Evolutionary conservation across 805 yeast species (phyloP).

Genomic region (Tanozyma kutaoensis): DNA sequence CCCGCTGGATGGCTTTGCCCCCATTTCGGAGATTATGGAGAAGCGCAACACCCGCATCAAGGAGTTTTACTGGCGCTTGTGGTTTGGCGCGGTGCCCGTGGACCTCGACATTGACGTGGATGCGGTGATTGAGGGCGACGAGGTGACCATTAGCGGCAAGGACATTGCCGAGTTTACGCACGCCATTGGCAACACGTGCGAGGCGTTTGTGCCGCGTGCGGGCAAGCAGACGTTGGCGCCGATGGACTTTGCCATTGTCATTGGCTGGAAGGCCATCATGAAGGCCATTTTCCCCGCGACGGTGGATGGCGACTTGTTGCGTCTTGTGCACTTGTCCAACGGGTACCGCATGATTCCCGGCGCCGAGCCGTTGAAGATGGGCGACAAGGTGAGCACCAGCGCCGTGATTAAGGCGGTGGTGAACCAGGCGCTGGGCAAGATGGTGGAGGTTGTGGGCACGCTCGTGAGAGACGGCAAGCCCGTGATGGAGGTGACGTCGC

Average conservation of each 20-base stretch:
- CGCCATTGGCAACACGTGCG: slow-evolving; percentile 94
- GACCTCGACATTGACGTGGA: slow-evolving; percentile 64
- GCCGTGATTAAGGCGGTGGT: slow-evolving; percentile 83
- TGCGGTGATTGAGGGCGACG: slow-evolving; percentile 56
- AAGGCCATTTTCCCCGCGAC: slow-evolving; percentile 94
- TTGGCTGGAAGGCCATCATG: slow-evolving; percentile 97
- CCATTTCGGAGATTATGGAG: slow-evolving; percentile 79
- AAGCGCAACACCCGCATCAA: slow-evolving; percentile 90
- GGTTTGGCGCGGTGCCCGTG: slow-evolving; percentile 68
- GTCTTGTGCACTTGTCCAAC: slow-evolving; percentile 88
- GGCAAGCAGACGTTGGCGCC: slow-evolving; percentile 85
- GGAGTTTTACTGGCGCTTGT: slow-evolving; percentile 91
- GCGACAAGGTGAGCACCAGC: slow-evolving; percentile 68
- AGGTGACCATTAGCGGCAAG: slow-evolving; percentile 54
- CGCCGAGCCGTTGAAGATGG: slow-evolving; percentile 78
- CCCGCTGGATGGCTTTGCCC: slow-evolving; percentile 89
- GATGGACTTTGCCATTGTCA: slow-evolving; percentile 97
- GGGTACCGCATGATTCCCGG: slow-evolving; percentile 90
- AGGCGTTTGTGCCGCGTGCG: slow-evolving; percentile 83
- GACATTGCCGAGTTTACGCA: slow-evolving; percentile 88
- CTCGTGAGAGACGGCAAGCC: slow-evolving; percentile 63
- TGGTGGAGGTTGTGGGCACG: slow-evolving; percentile 90
- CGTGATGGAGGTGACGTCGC: slow-evolving; percentile 88
- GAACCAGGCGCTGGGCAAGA: slow-evolving; percentile 87
- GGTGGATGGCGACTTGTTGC: slow-evolving; percentile 92